These are phyloP conservation scores for Eimeria acervulina DNA, from an alignment of 169 alveolate species.

Conservation along the genomic window DNA sequence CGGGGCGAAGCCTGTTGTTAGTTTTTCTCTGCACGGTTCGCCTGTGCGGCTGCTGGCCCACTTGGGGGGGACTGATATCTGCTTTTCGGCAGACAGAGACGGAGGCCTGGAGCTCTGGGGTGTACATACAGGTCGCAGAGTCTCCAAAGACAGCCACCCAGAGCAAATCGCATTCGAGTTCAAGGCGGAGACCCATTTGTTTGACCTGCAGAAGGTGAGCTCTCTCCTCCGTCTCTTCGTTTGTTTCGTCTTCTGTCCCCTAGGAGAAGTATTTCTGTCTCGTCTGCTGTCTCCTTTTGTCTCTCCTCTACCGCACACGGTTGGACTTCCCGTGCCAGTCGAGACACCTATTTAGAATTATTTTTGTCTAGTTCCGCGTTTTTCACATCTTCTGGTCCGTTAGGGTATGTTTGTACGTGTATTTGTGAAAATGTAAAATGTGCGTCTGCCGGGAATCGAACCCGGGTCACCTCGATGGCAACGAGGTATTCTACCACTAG, in stretches of 20 bases:
- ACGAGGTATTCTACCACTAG: slow-evolving; percentile 99
- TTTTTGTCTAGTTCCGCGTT: too few species aligned
- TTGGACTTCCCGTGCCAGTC: too few species aligned
- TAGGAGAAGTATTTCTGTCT: too few species aligned
- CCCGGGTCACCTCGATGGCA: slow-evolving; percentile 99
- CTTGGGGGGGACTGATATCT: slow-evolving; percentile 85
- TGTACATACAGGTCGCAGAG: slow-evolving; percentile 89
- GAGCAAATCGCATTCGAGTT: slow-evolving; percentile 22
- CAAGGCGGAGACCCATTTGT: slow-evolving; percentile 84
- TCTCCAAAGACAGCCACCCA: slow-evolving; percentile 78
- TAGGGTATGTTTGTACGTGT: too few species aligned
- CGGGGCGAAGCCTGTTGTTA: slow-evolving; percentile 1
- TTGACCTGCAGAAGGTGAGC: slow-evolving; percentile 81
- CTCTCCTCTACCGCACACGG: neutral
- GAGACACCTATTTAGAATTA: too few species aligned
- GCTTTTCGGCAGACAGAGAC: slow-evolving; percentile 88
- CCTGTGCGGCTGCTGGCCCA: slow-evolving; percentile 86
- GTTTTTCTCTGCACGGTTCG: slow-evolving; percentile 46
- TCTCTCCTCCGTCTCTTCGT: too few species aligned
- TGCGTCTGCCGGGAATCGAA: slow-evolving; percentile 98
- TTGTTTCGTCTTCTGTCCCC: neutral
- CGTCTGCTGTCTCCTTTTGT: too few species aligned
- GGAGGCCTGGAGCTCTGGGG: slow-evolving; percentile 93
- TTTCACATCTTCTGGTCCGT: too few species aligned
- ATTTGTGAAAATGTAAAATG: too few species aligned